Conservation (phyloP, 2,329 filamentous ascomycete species). For the Cercospora zeina region DNA sequence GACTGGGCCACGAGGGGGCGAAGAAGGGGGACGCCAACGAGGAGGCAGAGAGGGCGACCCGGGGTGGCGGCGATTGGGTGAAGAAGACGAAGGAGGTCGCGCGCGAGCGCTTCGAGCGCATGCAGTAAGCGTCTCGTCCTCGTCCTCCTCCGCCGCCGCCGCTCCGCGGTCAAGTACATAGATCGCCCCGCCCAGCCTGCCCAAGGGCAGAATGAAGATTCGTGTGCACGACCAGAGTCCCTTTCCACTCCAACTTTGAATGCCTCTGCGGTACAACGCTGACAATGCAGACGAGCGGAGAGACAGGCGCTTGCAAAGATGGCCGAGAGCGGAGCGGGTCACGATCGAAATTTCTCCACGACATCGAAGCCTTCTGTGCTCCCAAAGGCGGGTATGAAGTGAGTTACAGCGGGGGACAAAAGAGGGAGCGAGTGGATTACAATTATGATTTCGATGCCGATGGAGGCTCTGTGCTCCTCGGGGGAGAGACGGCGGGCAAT, state of each 20-base stretch:
- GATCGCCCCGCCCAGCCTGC: background rate
- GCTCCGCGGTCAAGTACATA: background rate
- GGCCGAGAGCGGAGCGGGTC: background rate
- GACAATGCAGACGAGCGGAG: background rate
- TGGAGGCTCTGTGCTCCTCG: background rate
- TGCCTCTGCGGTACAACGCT: background rate
- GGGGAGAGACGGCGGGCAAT: background rate
- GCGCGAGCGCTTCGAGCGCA: slow-evolving; percentile 63
- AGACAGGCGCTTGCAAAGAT: background rate
- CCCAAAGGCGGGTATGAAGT: background rate
- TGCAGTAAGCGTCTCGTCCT: slow-evolving; percentile 39
- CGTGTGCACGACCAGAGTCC: background rate
- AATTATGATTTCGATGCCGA: background rate
- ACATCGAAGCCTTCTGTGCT: background rate
- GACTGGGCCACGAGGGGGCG: slow-evolving; percentile 68
- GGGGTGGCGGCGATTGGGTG: slow-evolving; percentile 58
- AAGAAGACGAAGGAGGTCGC: slow-evolving; percentile 66
- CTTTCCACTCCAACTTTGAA: background rate
- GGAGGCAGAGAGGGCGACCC: slow-evolving; percentile 63
- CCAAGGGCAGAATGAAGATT: background rate
- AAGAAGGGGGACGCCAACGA: slow-evolving; percentile 67
- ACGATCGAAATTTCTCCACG: background rate
- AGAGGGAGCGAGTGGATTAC: background rate
- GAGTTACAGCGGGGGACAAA: background rate
- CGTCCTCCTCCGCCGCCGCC: background rate